Base-by-base conservation (phyloP, 1,284 basidiomycete genomes). In the Cryptococcus sp. region DNA sequence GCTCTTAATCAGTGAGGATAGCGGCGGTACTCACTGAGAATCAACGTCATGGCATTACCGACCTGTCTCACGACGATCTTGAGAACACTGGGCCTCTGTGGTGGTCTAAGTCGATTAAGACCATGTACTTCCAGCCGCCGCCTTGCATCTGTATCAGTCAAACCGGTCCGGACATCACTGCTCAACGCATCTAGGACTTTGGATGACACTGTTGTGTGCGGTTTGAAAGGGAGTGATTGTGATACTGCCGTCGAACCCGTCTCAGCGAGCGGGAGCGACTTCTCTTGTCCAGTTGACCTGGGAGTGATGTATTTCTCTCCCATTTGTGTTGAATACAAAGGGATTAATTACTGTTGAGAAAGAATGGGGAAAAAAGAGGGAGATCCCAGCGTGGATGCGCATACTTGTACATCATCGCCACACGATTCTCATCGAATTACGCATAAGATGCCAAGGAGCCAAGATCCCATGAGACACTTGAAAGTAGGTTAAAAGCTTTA, bases 31-130 rank as follows among this genome's bases (percentile, higher is more conserved):
- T 70, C 60, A 76, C 74, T 74, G 7, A 77, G 69, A 15, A 78
- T 74, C 19, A 78, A 55, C 3, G 74, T 70, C 73, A 79, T 78
- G 54, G 76, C 76, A 65, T 79, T 80, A 41, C 71, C 75, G 48
- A 78, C 47, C 58, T 80, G 79, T 20, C 75, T 64, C 1, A 61
- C 48, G 13, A 71, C 56, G 43, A 77, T 76, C 50, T 70, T 72
- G 50, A 59, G 51, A 10, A 67, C 51, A 45, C 63, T 68, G 34
- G 72, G 78, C 61, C 67, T 72, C 58, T 70, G 68, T 15, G 77
- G 75, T n/a, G 72, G 78, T 63, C 69, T 71, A 49, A 81, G 65
- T 55, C 78, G 66, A 69, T 81, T 81, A 6, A 70, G 78, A 1
- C 80, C 80, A 56, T 79, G 73, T 34, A 63, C 48, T 19, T 62